Base-by-base conservation (phyloP, 306 rosid genomes). In the Quercus mongolica region DNA sequence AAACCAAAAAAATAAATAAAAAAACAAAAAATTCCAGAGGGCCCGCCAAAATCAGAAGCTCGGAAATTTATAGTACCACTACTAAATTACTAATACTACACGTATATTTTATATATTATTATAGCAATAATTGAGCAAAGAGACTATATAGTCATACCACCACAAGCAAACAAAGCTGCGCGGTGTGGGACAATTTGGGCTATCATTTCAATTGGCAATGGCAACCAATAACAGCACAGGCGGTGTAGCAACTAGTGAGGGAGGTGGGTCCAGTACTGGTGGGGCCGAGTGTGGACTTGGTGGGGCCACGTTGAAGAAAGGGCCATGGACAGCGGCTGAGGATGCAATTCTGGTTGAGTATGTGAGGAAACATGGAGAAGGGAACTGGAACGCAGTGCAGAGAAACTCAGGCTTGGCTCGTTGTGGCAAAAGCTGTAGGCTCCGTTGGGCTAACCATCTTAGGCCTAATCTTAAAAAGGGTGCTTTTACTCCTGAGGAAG, bases 371-470 rank as follows among this genome's bases (percentile, higher is more conserved):
- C 89, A 91, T 5, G 97, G 99, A 11, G 97, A 92, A 79, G 97
- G 99, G 19, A 92, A 94, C 68, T 94, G 99, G 99, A 94, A 92
- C 54, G 85, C 92, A 0, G 97, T 91, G 69, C 92, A 89, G 80
- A 86, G 80, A 74, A 91, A 92, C 21, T 84, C 97, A 2, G 90
- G 95, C 30, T 79, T 94, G 65, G 87, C 87, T 61, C 87, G 99
- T 8, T 94, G 99, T 20, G 99, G 99, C 1, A 94, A 94, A 76
- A 94, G 99, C 83, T 94, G 99, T 57, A 78, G 99, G 65, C 97
- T 94, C 30, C 88, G 99, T 9, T 94, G 99, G 99, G 97, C 97
- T 14, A 94, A 94, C 67, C 99, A 94, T 77, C 79, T 94, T 30
- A 74, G 97, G 21, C 99, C 99, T 9, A 86, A 92, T 77, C 80